Conservation (phyloP, 1,284 basidiomycete genomes). For the Cutaneotrichosporon spelunceum region DNA sequence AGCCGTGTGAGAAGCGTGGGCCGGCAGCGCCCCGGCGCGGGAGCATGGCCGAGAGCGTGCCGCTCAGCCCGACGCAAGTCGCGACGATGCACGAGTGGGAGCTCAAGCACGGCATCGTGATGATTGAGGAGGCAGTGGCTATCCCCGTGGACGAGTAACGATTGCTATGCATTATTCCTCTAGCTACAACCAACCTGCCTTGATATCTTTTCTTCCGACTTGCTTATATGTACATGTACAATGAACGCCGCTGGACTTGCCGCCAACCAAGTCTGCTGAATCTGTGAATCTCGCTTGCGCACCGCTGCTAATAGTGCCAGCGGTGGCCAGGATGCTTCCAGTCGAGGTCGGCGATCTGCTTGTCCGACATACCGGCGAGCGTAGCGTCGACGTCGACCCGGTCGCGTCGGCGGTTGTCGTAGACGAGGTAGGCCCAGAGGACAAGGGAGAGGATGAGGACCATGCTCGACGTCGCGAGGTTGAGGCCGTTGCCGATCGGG, state of each 20-base stretch:
- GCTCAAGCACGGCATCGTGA: neutral
- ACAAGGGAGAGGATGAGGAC: conserved; percentile 9
- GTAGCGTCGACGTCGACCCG: conserved; percentile 9
- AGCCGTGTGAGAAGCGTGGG: neutral
- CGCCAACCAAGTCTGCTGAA: too few relatives aligned
- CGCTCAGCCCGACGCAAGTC: neutral
- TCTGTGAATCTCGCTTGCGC: too few relatives aligned
- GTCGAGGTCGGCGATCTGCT: conserved; percentile 19
- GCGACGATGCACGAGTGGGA: neutral
- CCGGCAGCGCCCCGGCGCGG: neutral
- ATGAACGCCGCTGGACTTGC: neutral
- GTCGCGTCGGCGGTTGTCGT: conserved; percentile 19
- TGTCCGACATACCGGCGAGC: conserved; percentile 7
- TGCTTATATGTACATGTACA: neutral
- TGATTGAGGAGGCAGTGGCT: neutral
- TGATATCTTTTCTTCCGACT: too few relatives aligned
- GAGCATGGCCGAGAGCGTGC: neutral
- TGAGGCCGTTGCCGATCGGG: conserved; percentile 25
- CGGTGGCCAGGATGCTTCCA: conserved; percentile 22
- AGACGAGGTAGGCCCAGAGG: conserved; percentile 11
- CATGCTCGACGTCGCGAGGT: conserved; percentile 18
- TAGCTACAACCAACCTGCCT: neutral
- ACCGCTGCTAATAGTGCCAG: conserved; percentile 15
- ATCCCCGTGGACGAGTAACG: neutral
- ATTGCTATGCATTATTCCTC: neutral